Base-by-base conservation (phyloP, 1,284 basidiomycete genomes). In the Volvariella surrecta region DNA sequence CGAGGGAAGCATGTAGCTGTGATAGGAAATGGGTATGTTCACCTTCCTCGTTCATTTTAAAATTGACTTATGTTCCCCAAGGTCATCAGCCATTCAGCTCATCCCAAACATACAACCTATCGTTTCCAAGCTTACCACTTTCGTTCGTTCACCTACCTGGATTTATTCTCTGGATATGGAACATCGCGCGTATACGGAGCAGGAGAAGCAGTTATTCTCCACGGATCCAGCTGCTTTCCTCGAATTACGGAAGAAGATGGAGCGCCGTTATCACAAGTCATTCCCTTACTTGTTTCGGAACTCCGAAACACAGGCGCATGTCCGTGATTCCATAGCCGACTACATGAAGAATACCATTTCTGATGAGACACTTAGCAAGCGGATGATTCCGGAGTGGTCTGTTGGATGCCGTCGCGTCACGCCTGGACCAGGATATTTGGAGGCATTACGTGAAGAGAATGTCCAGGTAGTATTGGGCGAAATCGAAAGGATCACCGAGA, bases 1-100 rank as follows among this genome's bases (percentile, higher is more conserved):
- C 57, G 52, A 8, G 62, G 59, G 17, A 73, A 73, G 51, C 59
- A 59, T 32, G 64, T 74, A 2, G 71, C 67, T 2, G 54, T 77
- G 15, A 61, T 77, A 42, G 75, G 74, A 7, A 73, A 68, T 41
- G 74, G 73, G 58, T 58, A 18, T 59, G 65, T 30, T n/a, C n/a
- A n/a, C n/a, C n/a, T n/a, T 21, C 6, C 32, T 15, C 15, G 15
- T 18, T 32, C 2, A 32, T 1, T 15, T 3, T 18, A 9, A 1
- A 2, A 21, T 8, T 39, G 3, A 16, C 37, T 13, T 22, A 44
- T 32, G n/a, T 11, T 8, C 19, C 6, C 6, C 17, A n/a, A 62
- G 59, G 16, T 59, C 60, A 34, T 70, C 68, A n/a, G 68, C 47
- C 1, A 58, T 63, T 32, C 63, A 63, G 39, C 52, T 59, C 16